These are phyloP conservation scores for Fusarium xyrophilum DNA, from an alignment of 2,329 filamentous ascomycete genomes.

Conservation along the genomic window DNA sequence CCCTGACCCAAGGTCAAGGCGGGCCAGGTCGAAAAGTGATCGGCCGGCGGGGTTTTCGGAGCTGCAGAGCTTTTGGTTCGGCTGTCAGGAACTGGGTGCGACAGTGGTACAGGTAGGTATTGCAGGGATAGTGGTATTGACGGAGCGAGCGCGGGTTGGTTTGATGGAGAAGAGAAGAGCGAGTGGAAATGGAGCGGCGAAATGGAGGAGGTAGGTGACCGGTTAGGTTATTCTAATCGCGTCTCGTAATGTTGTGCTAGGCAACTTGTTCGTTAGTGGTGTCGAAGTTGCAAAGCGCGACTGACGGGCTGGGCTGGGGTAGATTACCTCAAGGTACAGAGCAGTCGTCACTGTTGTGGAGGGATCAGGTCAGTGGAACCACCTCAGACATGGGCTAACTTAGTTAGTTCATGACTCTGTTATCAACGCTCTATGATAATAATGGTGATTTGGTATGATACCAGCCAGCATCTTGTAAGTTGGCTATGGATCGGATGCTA, in stretches of 20 bases:
- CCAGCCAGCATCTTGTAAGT: neutral
- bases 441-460: neutral
- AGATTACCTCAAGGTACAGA: neutral
- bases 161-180: neutral
- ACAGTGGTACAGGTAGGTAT: neutral
- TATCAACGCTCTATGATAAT: neutral
- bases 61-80: constrained; percentile 6
- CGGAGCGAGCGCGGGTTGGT: neutral
- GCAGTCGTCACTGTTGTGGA: constrained; percentile 3
- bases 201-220: constrained; percentile 1
- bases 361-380: constrained; percentile 7
- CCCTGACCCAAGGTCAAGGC: constrained; percentile 29
- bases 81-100: neutral
- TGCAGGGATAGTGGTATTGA: neutral
- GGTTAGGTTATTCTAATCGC: constrained; percentile 1
- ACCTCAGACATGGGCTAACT: neutral
- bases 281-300: neutral
- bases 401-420: neutral
- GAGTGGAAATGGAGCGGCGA: constrained; percentile 21
- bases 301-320: neutral
- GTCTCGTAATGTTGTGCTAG: neutral
- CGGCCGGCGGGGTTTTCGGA: constrained; percentile 21
- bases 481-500: neutral
- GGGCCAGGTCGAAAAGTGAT: constrained; percentile 16
- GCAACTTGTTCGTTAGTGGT: neutral